Percentiles rank a stretch among this genome's conserved stretches.
Conservation (phyloP, 805 yeast genomes). For the Candida suzukii region DNA sequence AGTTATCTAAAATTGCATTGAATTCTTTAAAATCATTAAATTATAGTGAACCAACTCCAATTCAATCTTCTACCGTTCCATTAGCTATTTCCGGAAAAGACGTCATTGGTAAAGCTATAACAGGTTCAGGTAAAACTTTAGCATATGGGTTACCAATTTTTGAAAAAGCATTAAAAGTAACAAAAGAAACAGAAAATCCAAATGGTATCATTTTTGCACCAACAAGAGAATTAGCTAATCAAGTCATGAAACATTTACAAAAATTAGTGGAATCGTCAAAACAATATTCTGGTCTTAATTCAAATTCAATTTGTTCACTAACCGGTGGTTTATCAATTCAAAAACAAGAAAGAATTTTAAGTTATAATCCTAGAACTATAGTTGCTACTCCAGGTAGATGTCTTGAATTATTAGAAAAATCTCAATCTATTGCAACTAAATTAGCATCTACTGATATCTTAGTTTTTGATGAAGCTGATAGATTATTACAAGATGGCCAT, state of each 20-base stretch:
- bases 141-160: slow-evolving; percentile 93
- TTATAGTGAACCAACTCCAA: slow-evolving; percentile 72
- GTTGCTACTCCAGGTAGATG: slow-evolving; percentile 96
- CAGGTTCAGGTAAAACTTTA: slow-evolving; percentile 96
- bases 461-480: slow-evolving; percentile 93
- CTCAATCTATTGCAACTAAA: slow-evolving; percentile 34
- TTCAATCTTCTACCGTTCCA: slow-evolving; percentile 75
- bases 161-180: slow-evolving; percentile 45
- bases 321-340: slow-evolving; percentile 96
- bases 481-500: slow-evolving; percentile 92
- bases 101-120: slow-evolving; percentile 91
- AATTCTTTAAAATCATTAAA: slow-evolving; percentile 43
- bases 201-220: slow-evolving; percentile 85
- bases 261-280: slow-evolving; percentile 35
- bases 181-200: slow-evolving; percentile 32
- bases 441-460: slow-evolving; percentile 40
- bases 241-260: slow-evolving; percentile 76
- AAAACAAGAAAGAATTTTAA: slow-evolving; percentile 78
- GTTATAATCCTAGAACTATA: slow-evolving; percentile 68
- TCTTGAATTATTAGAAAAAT: slow-evolving; percentile 69
- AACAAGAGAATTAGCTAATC: slow-evolving; percentile 94
- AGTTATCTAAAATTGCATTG: slow-evolving; percentile 48
- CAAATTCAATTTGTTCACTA: slow-evolving; percentile 59
- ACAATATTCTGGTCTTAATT: slow-evolving; percentile 21
- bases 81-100: slow-evolving; percentile 66